Evolutionary conservation across 2,329 filamentous ascomycete species (phyloP).

Genomic region (Rasamsonia emersonii): DNA sequence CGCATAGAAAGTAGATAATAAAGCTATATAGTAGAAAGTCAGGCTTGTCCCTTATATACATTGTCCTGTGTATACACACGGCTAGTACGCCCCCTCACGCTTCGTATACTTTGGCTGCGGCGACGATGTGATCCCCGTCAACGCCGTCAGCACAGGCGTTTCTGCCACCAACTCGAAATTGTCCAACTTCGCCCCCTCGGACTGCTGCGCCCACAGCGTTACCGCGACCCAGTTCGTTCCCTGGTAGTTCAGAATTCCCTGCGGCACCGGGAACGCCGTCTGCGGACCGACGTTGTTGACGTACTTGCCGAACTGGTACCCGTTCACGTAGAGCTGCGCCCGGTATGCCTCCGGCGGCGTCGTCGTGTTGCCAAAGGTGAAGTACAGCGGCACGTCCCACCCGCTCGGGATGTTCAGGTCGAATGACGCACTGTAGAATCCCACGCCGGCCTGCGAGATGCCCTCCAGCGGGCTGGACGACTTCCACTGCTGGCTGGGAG

Average conservation of each 20-base stretch:
- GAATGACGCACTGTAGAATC: conserved; percentile 46
- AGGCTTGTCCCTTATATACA: neutral
- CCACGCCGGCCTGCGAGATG: conserved; percentile 40
- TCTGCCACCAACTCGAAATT: conserved; percentile 44
- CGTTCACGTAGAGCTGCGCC: conserved; percentile 62
- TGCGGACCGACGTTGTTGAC: conserved; percentile 69
- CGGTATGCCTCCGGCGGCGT: conserved; percentile 51
- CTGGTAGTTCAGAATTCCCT: conserved; percentile 63
- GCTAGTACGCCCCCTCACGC: conserved; percentile 46
- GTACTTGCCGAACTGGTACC: conserved; percentile 64
- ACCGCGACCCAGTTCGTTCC: conserved; percentile 63
- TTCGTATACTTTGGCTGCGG: conserved; percentile 38
- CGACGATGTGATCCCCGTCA: conserved; percentile 38
- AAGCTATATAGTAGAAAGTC: too few species aligned
- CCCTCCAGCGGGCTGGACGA: conserved; percentile 28
- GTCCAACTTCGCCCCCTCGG: conserved; percentile 48
- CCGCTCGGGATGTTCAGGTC: conserved; percentile 43
- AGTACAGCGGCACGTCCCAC: conserved; percentile 49
- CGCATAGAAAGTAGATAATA: too few species aligned
- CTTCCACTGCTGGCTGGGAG: conserved; percentile 30
- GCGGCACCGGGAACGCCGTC: conserved; percentile 60
- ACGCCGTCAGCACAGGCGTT: conserved; percentile 44
- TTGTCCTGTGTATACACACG: neutral
- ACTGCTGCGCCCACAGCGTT: conserved; percentile 58
- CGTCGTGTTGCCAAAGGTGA: conserved; percentile 47